Base-by-base conservation (phyloP, 2,329 filamentous ascomycete genomes). In the Phoma sp. region DNA sequence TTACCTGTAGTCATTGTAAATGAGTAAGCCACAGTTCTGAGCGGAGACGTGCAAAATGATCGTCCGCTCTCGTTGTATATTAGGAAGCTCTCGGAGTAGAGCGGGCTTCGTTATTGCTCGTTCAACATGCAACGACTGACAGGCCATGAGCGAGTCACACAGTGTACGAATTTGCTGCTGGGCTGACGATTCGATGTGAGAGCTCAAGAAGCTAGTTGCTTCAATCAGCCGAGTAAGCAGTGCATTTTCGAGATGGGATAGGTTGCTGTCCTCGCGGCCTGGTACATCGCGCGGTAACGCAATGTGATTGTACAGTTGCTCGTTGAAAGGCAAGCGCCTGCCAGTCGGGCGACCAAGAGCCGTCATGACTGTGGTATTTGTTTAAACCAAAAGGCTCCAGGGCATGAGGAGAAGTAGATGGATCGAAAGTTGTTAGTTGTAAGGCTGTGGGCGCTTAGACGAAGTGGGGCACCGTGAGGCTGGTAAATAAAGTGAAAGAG, bases 21-120 rank as follows among this genome's bases (percentile, higher is more conserved):
- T 67, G 1, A 83, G 58, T 4, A 84, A 46, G 9, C 72, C 81
- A 1, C 79, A 77, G 62, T 84, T 84, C 56, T 84, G 81, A 50
- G 80, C 74, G 0, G 66, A 61, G n/a, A 83, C 54, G 40, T 81
- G 72, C 0, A 83, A 47, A 4, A 83, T 71, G 4, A 83, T 59
- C 18, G 74, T 60, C 23, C 73, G 50, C 2, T 42, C 38, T 0
- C n/a, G 28, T 0, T 53, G 21, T 1, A 74, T 39, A 7, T 47
- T 20, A 5, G 39, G 42, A 2, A 74, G 42, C 38, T 69, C 66
- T 14, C 56, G 56, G 1, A 60, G 5, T 11, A 74, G 38, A 7
- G 59, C 25, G 1, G 47, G 28, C 36, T 68, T 71, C 9, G 66
- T 60, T 2, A 73, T 58, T 17, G 57, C 62, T 5, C 65, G 60